Conservation (phyloP, 225 moss, liverwort and hornwort genomes). For the Pseudoscleropodium purum region DNA sequence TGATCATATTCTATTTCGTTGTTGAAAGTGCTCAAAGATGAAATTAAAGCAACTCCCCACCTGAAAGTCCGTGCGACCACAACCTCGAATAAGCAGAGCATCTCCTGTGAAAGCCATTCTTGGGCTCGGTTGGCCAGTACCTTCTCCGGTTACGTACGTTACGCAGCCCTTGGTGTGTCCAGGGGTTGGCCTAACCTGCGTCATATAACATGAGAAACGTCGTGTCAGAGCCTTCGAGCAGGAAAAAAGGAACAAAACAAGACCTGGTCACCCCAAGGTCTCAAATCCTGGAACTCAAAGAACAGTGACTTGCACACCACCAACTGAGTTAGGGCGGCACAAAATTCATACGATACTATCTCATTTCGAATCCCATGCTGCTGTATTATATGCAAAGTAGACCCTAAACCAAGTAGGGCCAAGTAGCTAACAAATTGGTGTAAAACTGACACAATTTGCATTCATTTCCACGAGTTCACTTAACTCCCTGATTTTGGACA, state of each 20-base stretch:
- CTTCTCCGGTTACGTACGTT: slow-evolving; percentile 74
- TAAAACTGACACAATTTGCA: background rate
- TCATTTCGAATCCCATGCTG: background rate
- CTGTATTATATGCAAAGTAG: background rate
- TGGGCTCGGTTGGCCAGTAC: slow-evolving; percentile 46
- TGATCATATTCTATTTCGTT: background rate
- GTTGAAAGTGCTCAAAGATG: background rate
- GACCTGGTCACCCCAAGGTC: background rate
- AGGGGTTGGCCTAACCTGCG: slow-evolving; percentile 65
- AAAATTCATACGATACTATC: no score
- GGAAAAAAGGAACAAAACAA: background rate
- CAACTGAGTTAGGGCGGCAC: background rate
- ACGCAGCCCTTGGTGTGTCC: slow-evolving; percentile 76
- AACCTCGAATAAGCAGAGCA: slow-evolving; percentile 86
- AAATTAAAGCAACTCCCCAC: slow-evolving; percentile 6
- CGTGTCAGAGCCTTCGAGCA: background rate
- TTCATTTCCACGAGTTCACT: background rate
- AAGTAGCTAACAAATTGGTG: background rate
- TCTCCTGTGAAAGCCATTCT: slow-evolving; percentile 88
- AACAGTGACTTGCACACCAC: background rate
- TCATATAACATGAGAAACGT: background rate
- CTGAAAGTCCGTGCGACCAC: slow-evolving; percentile 93
- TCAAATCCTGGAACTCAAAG: background rate
- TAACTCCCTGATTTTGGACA: background rate
- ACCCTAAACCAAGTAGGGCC: background rate